A percentile compares a stretch with the other conserved stretches of the same genome.
Evolutionary conservation across 306 rosid genomes (phyloP).

Genomic region (Cucurbita maxima): DNA sequence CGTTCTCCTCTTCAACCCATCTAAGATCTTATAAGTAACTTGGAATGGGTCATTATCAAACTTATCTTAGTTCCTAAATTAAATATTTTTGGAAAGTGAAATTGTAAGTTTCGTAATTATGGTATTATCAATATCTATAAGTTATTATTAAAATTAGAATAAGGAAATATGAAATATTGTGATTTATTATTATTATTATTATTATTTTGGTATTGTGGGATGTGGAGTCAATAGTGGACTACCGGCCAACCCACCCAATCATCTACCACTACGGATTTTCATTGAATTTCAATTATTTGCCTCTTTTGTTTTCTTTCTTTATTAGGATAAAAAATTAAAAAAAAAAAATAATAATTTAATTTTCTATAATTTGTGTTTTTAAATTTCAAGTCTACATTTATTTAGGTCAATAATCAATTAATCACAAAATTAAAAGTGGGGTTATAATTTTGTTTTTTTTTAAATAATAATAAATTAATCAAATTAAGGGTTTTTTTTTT

Average conservation of each 20-base stretch:
- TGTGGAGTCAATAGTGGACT: not conserved
- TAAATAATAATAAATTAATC: not conserved
- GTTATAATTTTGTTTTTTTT: not conserved
- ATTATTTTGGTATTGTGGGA: not conserved
- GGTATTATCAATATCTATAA: too few relatives aligned
- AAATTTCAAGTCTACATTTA: too few relatives aligned
- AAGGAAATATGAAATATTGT: not conserved
- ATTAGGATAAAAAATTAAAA: not conserved
- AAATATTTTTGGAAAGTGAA: too few relatives aligned
- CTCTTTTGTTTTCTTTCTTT: not conserved
- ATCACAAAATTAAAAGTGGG: too few relatives aligned
- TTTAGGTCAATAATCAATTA: not conserved
- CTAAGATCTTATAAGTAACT: too few relatives aligned
- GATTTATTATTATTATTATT: accelerated
- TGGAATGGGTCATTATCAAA: too few relatives aligned
- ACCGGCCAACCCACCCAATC: not conserved
- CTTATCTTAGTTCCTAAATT: too few relatives aligned
- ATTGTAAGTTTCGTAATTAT: too few relatives aligned
- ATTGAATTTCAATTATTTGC: not conserved
- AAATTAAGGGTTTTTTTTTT: not conserved
- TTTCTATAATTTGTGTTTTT: not conserved
- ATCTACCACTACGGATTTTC: not conserved
- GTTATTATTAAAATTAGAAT: not conserved
- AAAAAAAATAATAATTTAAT: not conserved
- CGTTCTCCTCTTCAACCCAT: too few relatives aligned